These are phyloP conservation scores for Hypomyces rosellus DNA, from an alignment of 2,329 filamentous ascomycete species.

Conservation along the genomic window DNA sequence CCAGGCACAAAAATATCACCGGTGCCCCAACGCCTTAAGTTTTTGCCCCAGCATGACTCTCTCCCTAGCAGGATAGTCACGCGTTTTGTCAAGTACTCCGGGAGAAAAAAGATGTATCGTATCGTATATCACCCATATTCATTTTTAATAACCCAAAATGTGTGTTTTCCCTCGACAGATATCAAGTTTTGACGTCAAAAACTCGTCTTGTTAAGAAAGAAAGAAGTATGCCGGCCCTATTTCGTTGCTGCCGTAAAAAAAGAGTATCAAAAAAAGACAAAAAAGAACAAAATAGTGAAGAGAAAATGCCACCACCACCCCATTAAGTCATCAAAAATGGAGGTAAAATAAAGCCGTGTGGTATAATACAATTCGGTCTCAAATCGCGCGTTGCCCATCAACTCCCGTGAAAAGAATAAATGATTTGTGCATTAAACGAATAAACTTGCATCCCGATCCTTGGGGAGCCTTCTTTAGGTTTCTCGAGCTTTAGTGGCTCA, in stretches of 20 bases:
- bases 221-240: background rate
- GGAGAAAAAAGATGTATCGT: too few species aligned
- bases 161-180: too few species aligned
- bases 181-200: too few species aligned
- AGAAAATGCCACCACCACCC: background rate
- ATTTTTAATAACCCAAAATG: too few species aligned
- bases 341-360: slow-evolving; percentile 4
- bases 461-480: background rate
- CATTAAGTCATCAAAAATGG: background rate
- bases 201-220: background rate
- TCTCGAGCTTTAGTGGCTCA: slow-evolving; percentile 14
- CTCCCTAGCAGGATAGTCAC: too few species aligned
- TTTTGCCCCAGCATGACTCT: too few species aligned
- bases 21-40: too few species aligned
- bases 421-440: slow-evolving; percentile 6
- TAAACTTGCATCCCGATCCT: background rate
- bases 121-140: too few species aligned
- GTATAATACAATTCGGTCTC: slow-evolving; percentile 10
- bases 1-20: too few species aligned
- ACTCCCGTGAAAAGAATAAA: slow-evolving; percentile 1
- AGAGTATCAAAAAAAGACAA: slow-evolving; percentile 1
- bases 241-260: background rate
- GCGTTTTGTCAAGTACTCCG: too few species aligned
- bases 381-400: background rate
- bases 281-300: slow-evolving; percentile 5